Evolutionary conservation across 2,329 filamentous ascomycete species (phyloP).

Genomic region (Fusarium praegraminearum): DNA sequence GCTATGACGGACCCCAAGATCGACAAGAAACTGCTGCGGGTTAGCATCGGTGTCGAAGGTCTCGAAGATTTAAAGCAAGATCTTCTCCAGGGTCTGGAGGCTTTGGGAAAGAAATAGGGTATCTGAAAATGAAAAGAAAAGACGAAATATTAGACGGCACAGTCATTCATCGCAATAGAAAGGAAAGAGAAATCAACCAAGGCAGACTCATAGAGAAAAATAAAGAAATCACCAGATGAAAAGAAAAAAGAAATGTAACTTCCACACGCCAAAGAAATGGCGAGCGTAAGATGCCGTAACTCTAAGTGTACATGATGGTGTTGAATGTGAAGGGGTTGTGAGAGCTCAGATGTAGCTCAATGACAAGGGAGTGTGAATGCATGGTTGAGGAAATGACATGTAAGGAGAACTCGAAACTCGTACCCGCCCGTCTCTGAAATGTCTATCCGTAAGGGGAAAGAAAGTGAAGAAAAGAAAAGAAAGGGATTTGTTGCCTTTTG

Average conservation of each 20-base stretch:
- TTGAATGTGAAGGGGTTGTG: neutral
- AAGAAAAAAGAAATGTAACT: neutral
- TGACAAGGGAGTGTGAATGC: slow-evolving; percentile 21
- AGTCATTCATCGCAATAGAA: neutral
- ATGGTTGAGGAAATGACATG: slow-evolving; percentile 1
- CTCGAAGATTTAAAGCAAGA: slow-evolving; percentile 87
- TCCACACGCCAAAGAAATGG: slow-evolving; percentile 2
- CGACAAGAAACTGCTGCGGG: slow-evolving; percentile 77
- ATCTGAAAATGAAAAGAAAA: neutral
- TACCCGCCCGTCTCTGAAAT: neutral
- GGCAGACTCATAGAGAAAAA: neutral
- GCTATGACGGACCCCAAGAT: slow-evolving; percentile 84
- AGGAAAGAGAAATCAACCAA: slow-evolving; percentile 2
- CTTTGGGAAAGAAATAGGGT: slow-evolving; percentile 53
- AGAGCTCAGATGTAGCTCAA: neutral
- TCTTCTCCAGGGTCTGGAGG: slow-evolving; percentile 74
- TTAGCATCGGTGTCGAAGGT: slow-evolving; percentile 89
- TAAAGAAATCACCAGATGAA: slow-evolving; percentile 8
- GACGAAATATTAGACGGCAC: neutral
- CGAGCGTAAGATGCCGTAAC: slow-evolving; percentile 4
- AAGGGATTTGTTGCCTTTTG: neutral
- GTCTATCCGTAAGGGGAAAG: neutral
- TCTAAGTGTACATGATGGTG: slow-evolving; percentile 7
- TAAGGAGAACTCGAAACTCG: neutral
- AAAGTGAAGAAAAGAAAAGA: neutral